Percentiles rank a stretch among this genome's conserved stretches.
Evolutionary conservation across 1,284 basidiomycete species (phyloP).

Genomic region (Meira nashicola): DNA sequence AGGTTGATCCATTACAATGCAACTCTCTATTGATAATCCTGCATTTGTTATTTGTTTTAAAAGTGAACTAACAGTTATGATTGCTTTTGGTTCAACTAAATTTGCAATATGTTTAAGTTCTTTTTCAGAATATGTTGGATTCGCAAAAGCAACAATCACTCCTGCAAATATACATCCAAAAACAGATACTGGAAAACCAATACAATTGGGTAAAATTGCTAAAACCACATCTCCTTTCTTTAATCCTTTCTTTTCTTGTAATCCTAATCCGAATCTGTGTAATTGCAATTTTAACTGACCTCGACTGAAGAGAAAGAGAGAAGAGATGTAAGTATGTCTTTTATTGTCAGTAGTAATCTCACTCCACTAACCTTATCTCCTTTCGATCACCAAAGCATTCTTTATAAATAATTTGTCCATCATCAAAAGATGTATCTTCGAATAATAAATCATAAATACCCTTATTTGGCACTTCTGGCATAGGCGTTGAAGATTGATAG

Average conservation of each 20-base stretch:
- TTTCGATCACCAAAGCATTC: neutral
- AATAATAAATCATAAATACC: neutral
- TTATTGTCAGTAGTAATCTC: neutral
- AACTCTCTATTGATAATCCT: slow-evolving; percentile 11
- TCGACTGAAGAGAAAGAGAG: neutral
- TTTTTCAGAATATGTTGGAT: slow-evolving; percentile 21
- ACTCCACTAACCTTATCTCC: neutral
- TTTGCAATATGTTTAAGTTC: slow-evolving; percentile 26
- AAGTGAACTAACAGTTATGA: slow-evolving; percentile 12
- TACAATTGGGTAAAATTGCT: slow-evolving; percentile 19
- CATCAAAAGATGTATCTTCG: slow-evolving; percentile 6
- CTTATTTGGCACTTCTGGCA: neutral
- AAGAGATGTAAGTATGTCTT: neutral
- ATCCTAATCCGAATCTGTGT: slow-evolving; percentile 24
- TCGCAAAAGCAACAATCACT: slow-evolving; percentile 25
- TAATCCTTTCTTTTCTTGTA: slow-evolving; percentile 17
- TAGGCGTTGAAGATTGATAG: neutral
- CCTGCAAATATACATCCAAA: slow-evolving; percentile 27
- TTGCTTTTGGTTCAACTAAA: slow-evolving; percentile 23
- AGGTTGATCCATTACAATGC: slow-evolving; percentile 10
- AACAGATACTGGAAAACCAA: slow-evolving; percentile 25
- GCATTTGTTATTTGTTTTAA: slow-evolving; percentile 15
- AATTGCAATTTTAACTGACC: slow-evolving; percentile 23
- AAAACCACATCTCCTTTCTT: slow-evolving; percentile 26
- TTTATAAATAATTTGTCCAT: neutral